Evolutionary conservation across 2,329 filamentous ascomycete species (phyloP).

Genomic region (Periconia digitata): DNA sequence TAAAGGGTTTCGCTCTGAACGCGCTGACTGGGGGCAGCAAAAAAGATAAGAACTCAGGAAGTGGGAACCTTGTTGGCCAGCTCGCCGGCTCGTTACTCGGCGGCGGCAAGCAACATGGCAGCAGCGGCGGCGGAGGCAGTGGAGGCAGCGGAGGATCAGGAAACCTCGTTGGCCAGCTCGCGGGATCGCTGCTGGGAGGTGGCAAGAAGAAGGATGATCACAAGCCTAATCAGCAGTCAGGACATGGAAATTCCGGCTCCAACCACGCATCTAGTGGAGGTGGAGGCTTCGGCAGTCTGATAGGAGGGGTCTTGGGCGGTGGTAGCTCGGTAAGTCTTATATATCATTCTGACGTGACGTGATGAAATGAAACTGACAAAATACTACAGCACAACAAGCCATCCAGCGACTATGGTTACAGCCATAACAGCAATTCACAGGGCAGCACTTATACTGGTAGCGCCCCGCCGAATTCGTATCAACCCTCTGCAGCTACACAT

Average conservation of each 20-base stretch:
- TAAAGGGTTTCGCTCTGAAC: constrained; percentile 63
- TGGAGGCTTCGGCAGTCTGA: constrained; percentile 31
- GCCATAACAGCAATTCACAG: constrained; percentile 48
- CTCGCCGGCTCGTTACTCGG: constrained; percentile 54
- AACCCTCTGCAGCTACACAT: constrained; percentile 41
- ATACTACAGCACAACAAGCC: constrained; percentile 38
- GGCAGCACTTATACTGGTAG: constrained; percentile 62
- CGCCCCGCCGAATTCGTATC: constrained; percentile 65
- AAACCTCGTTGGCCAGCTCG: constrained; percentile 57
- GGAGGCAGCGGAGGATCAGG: constrained; percentile 38
- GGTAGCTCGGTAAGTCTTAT: constrained; percentile 31
- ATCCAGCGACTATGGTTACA: constrained; percentile 59
- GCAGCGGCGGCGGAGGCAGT: constrained; percentile 29
- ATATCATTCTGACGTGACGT: constrained; percentile 3
- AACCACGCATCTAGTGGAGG: constrained; percentile 11
- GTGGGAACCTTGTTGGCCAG: constrained; percentile 52
- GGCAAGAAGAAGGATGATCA: constrained; percentile 28
- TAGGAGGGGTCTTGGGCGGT: constrained; percentile 41
- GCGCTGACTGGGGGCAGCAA: constrained; percentile 49
- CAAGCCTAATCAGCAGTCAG: constrained; percentile 44
- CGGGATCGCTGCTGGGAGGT: constrained; percentile 47
- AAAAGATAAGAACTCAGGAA: constrained; percentile 33
- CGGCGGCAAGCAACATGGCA: constrained; percentile 38
- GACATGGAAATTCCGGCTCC: constrained; percentile 46
- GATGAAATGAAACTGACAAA: constrained; percentile 1